A percentile compares a stretch with the other conserved stretches of the same genome.
Conservation (phyloP, 1,284 basidiomycete genomes). For the Taiwanofungus camphoratus region DNA sequence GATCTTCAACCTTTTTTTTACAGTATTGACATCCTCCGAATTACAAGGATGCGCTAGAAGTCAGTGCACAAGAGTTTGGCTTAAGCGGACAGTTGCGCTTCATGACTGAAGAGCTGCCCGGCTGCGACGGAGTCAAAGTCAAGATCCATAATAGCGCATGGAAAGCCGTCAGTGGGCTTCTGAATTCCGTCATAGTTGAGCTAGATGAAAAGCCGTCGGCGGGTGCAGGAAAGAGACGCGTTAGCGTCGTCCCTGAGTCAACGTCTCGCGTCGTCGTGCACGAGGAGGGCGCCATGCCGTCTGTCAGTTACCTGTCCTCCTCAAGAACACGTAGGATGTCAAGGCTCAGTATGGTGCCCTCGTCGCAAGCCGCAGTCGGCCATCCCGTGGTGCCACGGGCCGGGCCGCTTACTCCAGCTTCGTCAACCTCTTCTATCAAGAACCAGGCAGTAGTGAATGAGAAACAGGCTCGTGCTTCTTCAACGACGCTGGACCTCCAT, state of each 20-base stretch:
- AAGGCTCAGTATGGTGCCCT: not conserved
- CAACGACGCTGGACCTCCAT: no score
- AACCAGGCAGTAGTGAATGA: no score
- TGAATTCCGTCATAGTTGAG: conserved; percentile 16
- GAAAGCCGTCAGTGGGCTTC: conserved; percentile 16
- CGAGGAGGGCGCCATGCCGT: not conserved
- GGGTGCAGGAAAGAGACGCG: conserved; percentile 1
- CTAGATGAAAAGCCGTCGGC: not conserved
- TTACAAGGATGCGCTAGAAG: conserved; percentile 9
- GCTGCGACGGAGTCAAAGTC: conserved; percentile 15
- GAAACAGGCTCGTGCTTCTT: no score
- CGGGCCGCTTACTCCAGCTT: not conserved
- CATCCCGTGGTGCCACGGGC: not conserved
- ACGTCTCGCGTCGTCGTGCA: conserved; percentile 5
- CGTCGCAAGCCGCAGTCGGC: not conserved
- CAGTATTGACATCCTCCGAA: not conserved
- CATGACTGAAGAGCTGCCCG: conserved; percentile 20
- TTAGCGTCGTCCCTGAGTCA: not conserved
- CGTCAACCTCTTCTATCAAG: not conserved
- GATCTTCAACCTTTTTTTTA: not conserved
- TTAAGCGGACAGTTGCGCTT: conserved; percentile 12
- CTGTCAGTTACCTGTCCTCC: not conserved
- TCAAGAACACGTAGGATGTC: not conserved
- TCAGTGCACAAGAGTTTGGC: conserved; percentile 13
- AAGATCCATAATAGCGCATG: conserved; percentile 21